Conservation (phyloP, 768 basidiomycete species). For the Pleurotus pulmonarius region DNA sequence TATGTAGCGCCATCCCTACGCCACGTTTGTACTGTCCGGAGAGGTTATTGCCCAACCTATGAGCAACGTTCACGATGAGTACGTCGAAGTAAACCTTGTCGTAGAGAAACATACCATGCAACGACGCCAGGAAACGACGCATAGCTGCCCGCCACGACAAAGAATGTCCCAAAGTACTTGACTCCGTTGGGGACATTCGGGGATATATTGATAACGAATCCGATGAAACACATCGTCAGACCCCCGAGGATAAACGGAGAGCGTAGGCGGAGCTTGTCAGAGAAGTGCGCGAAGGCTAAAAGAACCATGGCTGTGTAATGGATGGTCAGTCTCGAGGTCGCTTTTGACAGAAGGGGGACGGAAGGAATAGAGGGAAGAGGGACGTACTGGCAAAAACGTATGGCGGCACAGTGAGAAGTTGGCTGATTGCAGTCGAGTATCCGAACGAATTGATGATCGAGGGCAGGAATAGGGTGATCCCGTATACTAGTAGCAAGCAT, state of each 20-base stretch:
- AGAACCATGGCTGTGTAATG: slow-evolving; percentile 44
- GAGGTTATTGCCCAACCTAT: slow-evolving; percentile 64
- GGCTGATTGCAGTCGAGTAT: slow-evolving; percentile 49
- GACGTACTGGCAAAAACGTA: slow-evolving; percentile 58
- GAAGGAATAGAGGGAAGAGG: background rate
- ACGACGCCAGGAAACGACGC: slow-evolving; percentile 56
- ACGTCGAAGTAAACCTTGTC: background rate
- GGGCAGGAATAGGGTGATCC: slow-evolving; percentile 1
- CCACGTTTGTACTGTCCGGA: slow-evolving; percentile 70
- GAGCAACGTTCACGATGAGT: background rate
- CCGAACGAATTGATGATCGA: slow-evolving; percentile 30
- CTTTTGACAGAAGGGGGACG: background rate
- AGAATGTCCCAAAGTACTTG: slow-evolving; percentile 74
- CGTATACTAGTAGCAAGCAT: background rate
- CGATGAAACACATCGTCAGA: slow-evolving; percentile 46
- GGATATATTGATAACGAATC: slow-evolving; percentile 64
- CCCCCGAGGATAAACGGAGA: slow-evolving; percentile 56
- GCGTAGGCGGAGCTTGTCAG: slow-evolving; percentile 53
- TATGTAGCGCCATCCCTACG: slow-evolving; percentile 65
- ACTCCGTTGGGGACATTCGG: slow-evolving; percentile 37
- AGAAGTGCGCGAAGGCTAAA: slow-evolving; percentile 49
- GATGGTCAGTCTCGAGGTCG: background rate
- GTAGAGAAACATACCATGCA: slow-evolving; percentile 46
- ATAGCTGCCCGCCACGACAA: slow-evolving; percentile 63
- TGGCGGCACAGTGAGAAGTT: slow-evolving; percentile 66